Base-by-base conservation (phyloP, 2,329 filamentous ascomycete genomes). In the Cladobotryum protrusum region DNA sequence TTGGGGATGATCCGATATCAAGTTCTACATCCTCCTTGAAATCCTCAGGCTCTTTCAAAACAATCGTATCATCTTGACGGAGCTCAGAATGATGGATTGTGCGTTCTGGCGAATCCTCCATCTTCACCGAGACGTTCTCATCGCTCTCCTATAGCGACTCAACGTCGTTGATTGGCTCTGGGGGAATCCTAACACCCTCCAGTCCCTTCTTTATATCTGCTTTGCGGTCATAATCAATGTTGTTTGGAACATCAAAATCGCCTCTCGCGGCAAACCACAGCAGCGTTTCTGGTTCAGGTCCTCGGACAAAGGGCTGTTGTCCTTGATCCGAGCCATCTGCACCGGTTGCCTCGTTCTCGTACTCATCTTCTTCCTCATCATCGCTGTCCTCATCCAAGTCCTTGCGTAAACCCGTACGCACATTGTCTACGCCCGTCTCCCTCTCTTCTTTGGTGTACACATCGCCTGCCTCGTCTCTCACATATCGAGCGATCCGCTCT, bases 401-500 rank as follows among this genome's bases (percentile, higher is more conserved):
- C 57, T 79, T 75, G 61, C 67, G 76, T 61, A 93, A 65, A 0
- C 88, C 88, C 0, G 87, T 92, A 35, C 83, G 76, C 42, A 91
- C 85, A 58, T 81, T 85, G 60, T 86, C 79, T 11, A 85, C 66
- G 6, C 87, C 88, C 52, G 64, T 57, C 52, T 78, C 81, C 46
- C 79, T 76, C 71, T 93, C 89, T 59, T 85, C 83, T 3, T 80
- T 72, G 2, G 87, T 92, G 64, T 83, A 93, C 50, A 83, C 75
- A 49, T 86, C 83, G n/a, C 61, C 63, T 0, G 72, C 72, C 55
- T 72, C 71, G 18, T 72, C 72, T 33, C 65, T 60, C 35, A 71
- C 72, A 49, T 75, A 73, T 19, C 62, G 61, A 11, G 62, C 63
- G 29, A 77, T 67, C 8, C 75, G 67, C 2, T 63, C 62, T 8